These are phyloP conservation scores for Fusarium pseudocircinatum DNA, from an alignment of 2,329 filamentous ascomycete species.

Conservation along the genomic window DNA sequence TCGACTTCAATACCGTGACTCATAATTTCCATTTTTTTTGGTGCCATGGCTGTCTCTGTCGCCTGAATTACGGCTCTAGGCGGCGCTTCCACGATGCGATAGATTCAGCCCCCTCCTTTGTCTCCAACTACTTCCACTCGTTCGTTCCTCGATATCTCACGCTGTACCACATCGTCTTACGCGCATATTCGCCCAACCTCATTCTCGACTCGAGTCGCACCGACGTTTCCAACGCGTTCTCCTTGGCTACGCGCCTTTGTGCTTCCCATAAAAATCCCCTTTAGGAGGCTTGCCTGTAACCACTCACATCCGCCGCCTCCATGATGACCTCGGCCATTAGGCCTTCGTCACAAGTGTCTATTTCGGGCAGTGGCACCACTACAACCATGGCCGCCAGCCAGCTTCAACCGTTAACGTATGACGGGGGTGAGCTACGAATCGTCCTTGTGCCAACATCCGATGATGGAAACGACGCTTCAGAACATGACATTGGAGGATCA, in stretches of 20 bases:
- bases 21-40: neutral
- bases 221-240: neutral
- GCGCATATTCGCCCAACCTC: slow-evolving; percentile 20
- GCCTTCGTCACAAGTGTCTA: slow-evolving; percentile 38
- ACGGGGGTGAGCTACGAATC: slow-evolving; percentile 43
- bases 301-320: slow-evolving; percentile 11
- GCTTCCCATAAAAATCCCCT: slow-evolving; percentile 11
- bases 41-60: slow-evolving; percentile 38
- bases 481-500: slow-evolving; percentile 13
- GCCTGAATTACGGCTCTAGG: slow-evolving; percentile 37
- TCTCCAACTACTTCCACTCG: slow-evolving; percentile 38
- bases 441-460: slow-evolving; percentile 43
- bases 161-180: slow-evolving; percentile 24
- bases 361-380: slow-evolving; percentile 38
- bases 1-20: neutral
- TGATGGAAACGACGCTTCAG: slow-evolving; percentile 21
- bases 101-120: slow-evolving; percentile 33
- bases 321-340: slow-evolving; percentile 39
- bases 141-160: slow-evolving; percentile 33
- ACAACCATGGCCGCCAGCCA: slow-evolving; percentile 45
- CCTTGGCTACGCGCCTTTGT: slow-evolving; percentile 9
- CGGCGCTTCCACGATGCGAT: slow-evolving; percentile 41
- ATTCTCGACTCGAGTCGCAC: slow-evolving; percentile 13
- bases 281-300: slow-evolving; percentile 22
- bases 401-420: slow-evolving; percentile 45